These are phyloP conservation scores for Salix suchowensis DNA, from an alignment of 345 rosid species.

Conservation along the genomic window DNA sequence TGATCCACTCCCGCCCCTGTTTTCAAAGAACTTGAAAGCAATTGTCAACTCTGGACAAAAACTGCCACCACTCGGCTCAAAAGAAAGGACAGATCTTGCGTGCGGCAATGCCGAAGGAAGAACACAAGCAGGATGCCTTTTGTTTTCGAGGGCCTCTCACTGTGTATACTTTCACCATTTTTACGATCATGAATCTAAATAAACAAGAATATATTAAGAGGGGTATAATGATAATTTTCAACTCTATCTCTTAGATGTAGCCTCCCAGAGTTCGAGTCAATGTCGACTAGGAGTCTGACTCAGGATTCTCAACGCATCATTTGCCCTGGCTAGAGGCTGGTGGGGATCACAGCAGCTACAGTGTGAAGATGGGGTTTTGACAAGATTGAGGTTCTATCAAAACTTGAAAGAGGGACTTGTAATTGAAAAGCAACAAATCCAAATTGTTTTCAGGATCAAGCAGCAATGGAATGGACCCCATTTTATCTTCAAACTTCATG, in stretches of 20 bases:
- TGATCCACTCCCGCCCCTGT: not conserved
- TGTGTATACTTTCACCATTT: too few relatives aligned
- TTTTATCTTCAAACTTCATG: constrained; percentile 20
- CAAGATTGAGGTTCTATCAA: constrained; percentile 20
- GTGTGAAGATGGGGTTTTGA: constrained; percentile 30
- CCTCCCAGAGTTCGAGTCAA: not conserved
- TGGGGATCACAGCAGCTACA: constrained; percentile 22
- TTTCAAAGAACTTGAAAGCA: not conserved
- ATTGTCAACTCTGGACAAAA: not conserved
- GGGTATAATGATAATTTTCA: too few relatives aligned
- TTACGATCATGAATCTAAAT: too few relatives aligned
- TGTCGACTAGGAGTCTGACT: not conserved
- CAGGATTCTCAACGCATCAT: not conserved
- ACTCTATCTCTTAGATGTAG: not conserved
- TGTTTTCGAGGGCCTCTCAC: too few relatives aligned
- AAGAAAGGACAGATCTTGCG: not conserved
- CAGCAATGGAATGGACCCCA: constrained; percentile 28
- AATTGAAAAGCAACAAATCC: constrained; percentile 4
- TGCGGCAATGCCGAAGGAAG: too few relatives aligned
- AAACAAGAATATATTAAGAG: too few relatives aligned
- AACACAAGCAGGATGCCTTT: too few relatives aligned
- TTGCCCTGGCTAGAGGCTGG: not conserved
- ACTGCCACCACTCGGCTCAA: not conserved
- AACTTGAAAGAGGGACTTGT: not conserved
- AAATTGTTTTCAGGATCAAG: not conserved